Percentiles rank a stretch among this genome's conserved stretches.
phyloP scores from a whole-genome alignment of 306 rosid species.

The Mimosa bimucronata region DNA sequence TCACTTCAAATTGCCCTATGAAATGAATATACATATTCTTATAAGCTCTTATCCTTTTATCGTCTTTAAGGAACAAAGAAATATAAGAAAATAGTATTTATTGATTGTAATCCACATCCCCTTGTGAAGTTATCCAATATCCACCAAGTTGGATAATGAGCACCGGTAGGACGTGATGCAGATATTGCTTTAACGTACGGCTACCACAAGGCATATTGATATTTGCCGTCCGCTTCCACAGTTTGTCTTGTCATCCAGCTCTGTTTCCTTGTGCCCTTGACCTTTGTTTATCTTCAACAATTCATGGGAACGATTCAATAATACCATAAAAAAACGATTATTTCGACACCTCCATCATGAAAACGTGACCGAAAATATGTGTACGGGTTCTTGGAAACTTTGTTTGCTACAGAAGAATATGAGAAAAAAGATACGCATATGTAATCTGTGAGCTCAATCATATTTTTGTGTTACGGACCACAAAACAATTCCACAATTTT shows the following conservation, averaged over 20 bases:
- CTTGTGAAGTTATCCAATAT: neutral
- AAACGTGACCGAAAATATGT: neutral
- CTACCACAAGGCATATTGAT: conserved; percentile 36
- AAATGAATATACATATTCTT: neutral
- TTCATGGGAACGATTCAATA: conserved; percentile 18
- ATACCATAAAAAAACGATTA: conserved; percentile 7
- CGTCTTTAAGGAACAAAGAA: neutral
- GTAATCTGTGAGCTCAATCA: conserved; percentile 43
- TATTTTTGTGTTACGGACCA: conserved; percentile 38
- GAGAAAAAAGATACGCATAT: neutral
- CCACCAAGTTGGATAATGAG: conserved; percentile 33
- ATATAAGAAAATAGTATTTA: neutral
- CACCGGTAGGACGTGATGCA: neutral
- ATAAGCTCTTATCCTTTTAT: neutral
- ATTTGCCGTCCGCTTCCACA: conserved; percentile 27
- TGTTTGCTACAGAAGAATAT: neutral
- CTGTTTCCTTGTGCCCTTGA: conserved; percentile 17
- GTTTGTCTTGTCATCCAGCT: conserved; percentile 20
- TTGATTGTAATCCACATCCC: neutral
- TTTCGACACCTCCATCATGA: neutral
- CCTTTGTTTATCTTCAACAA: conserved; percentile 6
- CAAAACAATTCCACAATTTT: conserved; percentile 20
- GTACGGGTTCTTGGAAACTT: neutral
- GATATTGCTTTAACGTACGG: conserved; percentile 31
- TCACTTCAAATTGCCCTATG: neutral